Evolutionary conservation across 1,139 yeast species (phyloP), one percentile per base, ranked within the genome.

Genomic region (Debaryomycetaceae sp.): DNA sequence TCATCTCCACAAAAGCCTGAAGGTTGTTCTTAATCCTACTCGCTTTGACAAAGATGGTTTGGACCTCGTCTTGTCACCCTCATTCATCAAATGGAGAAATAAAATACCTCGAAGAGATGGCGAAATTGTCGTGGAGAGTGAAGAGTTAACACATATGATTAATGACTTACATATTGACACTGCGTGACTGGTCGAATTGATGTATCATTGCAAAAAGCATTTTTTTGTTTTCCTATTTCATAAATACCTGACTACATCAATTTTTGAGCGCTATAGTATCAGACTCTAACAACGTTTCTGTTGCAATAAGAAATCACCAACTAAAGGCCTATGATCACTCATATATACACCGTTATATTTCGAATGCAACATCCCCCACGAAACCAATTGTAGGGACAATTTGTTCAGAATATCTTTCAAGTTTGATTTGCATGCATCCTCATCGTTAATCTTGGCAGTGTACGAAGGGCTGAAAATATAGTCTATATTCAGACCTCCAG

Each of bases 271-370:
- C 4, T 17, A 17, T 17, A 17, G 20, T 34, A 34, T 11, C 8
- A 3, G 11, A 11, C 11, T 27, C 31, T 27, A 27, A 27, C 31
- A 47, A 43, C 58, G 54, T 35, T 47, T 53, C 13, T 44, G 44
- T 13, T 42, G 39, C 38, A 61, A 46, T 13, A 38, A 39, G 36
- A 69, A 60, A 49, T 79, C 82, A 2, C 75, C 79, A 24, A 76
- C 72, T 23, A 79, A 56, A 0, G 84, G 84, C 40, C 84, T 65
- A 56, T 79, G 84, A 52, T 79, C 83, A 54, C 81, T 76, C 57
- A 75, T 68, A 46, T 68, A 72, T 14, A 61, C 55, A 3, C 74
- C 76, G 43, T 70, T 65, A 49, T 63, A 78, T 46, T 68, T 65
- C 20, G 79, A 72, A 47, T 75, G 80, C 35, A 78, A 59, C 49